Evolutionary conservation across 257 asterid genomes (phyloP).

Genomic region (Cinchona pubescens): DNA sequence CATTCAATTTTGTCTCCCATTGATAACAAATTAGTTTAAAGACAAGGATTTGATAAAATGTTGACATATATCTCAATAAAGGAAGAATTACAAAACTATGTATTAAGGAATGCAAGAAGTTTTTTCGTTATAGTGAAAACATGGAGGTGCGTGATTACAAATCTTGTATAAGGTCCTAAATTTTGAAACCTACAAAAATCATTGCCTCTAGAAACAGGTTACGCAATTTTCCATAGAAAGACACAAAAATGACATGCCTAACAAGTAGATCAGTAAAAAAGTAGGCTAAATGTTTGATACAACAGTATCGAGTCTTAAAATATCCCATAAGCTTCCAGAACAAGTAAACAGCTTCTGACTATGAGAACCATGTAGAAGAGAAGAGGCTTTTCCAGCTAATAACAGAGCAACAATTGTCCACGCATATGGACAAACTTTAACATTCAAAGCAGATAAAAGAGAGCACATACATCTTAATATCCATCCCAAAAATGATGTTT

Average conservation of each 20-base stretch:
- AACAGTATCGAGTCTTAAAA: background rate
- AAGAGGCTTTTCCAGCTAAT: background rate
- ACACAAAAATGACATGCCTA: background rate
- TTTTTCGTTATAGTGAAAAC: background rate
- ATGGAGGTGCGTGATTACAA: background rate
- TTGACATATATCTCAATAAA: background rate
- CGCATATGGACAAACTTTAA: background rate
- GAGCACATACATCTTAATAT: background rate
- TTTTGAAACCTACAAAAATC: background rate
- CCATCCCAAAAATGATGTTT: background rate
- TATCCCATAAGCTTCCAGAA: background rate
- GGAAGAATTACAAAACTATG: background rate
- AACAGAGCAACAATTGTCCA: background rate
- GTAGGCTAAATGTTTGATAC: background rate
- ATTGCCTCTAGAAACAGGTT: background rate
- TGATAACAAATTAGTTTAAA: background rate
- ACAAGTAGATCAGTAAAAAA: background rate
- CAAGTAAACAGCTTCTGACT: background rate
- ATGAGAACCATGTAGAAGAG: background rate
- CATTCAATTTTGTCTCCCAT: background rate
- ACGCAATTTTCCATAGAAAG: background rate
- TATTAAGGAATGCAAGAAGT: background rate
- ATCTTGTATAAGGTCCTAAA: background rate
- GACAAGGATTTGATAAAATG: background rate
- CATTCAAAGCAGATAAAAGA: background rate